Conservation (phyloP, 108 stramenopile species). For the Pseudonitzschia multiseries region DNA sequence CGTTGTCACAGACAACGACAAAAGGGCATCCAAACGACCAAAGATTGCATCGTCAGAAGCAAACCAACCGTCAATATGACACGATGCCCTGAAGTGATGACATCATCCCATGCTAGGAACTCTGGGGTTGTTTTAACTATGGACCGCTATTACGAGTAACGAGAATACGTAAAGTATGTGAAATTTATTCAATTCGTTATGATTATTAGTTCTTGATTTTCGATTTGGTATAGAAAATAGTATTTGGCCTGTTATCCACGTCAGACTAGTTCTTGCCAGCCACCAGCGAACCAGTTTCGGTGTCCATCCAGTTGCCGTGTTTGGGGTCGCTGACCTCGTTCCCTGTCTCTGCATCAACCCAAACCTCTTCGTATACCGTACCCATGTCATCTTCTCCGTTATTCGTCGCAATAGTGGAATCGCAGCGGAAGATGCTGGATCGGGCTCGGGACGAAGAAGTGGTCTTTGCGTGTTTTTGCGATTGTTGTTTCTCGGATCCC, state of each 20-base stretch:
- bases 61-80: neutral
- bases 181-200: too few relatives aligned
- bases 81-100: neutral
- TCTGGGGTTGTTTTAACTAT: too few relatives aligned
- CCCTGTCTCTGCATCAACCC: slow-evolving; percentile 35
- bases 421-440: neutral
- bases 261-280: neutral
- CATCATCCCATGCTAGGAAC: too few relatives aligned
- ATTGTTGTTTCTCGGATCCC: neutral
- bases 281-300: slow-evolving; percentile 17
- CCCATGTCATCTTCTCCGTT: slow-evolving; percentile 5
- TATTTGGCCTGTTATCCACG: neutral
- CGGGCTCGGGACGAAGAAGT: neutral
- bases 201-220: too few relatives aligned
- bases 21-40: slow-evolving; percentile 3
- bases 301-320: slow-evolving; percentile 24
- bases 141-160: too few relatives aligned
- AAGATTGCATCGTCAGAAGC: slow-evolving; percentile 3
- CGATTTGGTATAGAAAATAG: too few relatives aligned
- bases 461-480: neutral
- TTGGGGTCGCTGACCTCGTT: slow-evolving; percentile 2
- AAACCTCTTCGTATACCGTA: slow-evolving; percentile 23
- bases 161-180: too few relatives aligned
- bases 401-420: slow-evolving; percentile 1
- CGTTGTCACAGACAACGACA: neutral